phyloP scores from a whole-genome alignment of 768 basidiomycete species.

The Russula vinacea region DNA sequence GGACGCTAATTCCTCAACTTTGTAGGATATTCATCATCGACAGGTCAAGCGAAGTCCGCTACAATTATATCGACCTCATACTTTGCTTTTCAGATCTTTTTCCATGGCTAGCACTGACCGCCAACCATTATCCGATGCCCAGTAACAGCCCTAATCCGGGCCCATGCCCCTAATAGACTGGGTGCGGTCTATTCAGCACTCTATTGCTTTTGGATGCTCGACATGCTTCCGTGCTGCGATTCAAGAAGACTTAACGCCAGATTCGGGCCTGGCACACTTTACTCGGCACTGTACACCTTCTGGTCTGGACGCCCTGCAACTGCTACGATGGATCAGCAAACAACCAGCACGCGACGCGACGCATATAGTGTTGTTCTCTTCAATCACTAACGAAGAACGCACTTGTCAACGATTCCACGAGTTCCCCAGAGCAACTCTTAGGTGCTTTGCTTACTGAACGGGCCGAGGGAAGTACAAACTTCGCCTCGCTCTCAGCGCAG shows the following conservation, averaged over 20 bases:
- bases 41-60: slow-evolving; percentile 33
- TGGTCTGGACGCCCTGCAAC: slow-evolving; percentile 50
- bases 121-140: slow-evolving; percentile 47
- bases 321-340: slow-evolving; percentile 30
- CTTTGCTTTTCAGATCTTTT: slow-evolving; percentile 40
- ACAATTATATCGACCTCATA: background rate
- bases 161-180: slow-evolving; percentile 45
- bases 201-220: slow-evolving; percentile 56
- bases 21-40: slow-evolving; percentile 54
- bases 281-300: slow-evolving; percentile 49
- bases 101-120: slow-evolving; percentile 49
- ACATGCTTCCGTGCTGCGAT: slow-evolving; percentile 37
- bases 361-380: slow-evolving; percentile 59
- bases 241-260: slow-evolving; percentile 25
- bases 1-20: background rate
- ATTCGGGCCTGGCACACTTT: slow-evolving; percentile 45
- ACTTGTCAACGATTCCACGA: slow-evolving; percentile 47
- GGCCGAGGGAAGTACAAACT: slow-evolving; percentile 45
- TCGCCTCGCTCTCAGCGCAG: slow-evolving; percentile 40
- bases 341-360: slow-evolving; percentile 40
- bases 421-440: slow-evolving; percentile 47
- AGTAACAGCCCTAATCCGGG: slow-evolving; percentile 38
- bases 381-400: slow-evolving; percentile 32
- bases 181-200: slow-evolving; percentile 59
- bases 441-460: slow-evolving; percentile 37